Base-by-base conservation (phyloP, 345 rosid species). In the Ceriops tagal region DNA sequence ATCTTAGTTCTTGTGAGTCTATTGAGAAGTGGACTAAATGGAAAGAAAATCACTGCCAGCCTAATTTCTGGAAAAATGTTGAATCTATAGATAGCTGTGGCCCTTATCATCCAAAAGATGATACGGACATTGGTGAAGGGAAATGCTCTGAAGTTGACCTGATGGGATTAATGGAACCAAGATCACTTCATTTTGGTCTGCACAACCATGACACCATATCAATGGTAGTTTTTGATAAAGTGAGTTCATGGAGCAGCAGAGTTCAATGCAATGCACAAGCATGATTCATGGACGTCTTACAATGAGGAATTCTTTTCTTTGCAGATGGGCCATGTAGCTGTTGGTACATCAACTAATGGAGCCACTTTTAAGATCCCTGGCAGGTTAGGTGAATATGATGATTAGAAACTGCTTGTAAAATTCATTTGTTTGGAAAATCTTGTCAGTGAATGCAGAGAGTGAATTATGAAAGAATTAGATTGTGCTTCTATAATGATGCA, bases 331-430 rank as follows among this genome's bases (percentile, higher is more conserved):
- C 87, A 81, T 80, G 78, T 89, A 56, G 98, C 98, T 72, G 97
- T 91, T 32, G 98, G 98, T 61, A 91, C 96, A 70, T 93, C 98
- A 55, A 93, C 98, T 53, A 93, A 93, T 81, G 98, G 98, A 67
- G 97, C 98, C 59, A 89, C 96, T 26, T 91, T 79, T 73, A 93
- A 93, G 85, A 87, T 93, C 75, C 92, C 98, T 3, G 97, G 98
- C 65, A 87, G 98, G 97, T 93, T 85, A 75, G 68, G 34, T 64
- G 2, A 35, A 21, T 26, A 30, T 28, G 47, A 43, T 43, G 16
- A 43, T 43, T 59, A 20, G 5, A 28, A 8, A 47, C 59, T 52
- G 9, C 46, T 0, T 53, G 39, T 37, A 22, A 31, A 32, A 27
- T 37, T 39, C 6, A 32, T 24, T 58, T 68, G 6, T 43, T 26